These are phyloP conservation scores for Apophysomyces trapeziformis DNA, from an alignment of 371 early-diverging fungal genomes.

Conservation along the genomic window DNA sequence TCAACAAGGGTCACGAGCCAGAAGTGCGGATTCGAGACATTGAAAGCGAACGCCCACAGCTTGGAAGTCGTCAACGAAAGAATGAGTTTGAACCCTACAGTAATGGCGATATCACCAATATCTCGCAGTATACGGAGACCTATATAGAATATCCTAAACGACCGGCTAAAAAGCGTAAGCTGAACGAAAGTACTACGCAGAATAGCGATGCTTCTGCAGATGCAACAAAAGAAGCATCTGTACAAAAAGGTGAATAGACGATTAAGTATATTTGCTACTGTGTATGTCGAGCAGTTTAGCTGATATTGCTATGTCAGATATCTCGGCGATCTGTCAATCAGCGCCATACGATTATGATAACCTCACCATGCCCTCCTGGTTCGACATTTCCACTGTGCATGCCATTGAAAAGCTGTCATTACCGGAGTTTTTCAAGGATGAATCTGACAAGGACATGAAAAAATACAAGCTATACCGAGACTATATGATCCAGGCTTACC, in stretches of 20 bases:
- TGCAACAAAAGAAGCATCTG: neutral
- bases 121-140: slow-evolving; percentile 50
- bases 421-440: slow-evolving; percentile 92
- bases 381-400: slow-evolving; percentile 73
- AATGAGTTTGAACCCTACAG: slow-evolving; percentile 71
- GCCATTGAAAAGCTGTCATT: slow-evolving; percentile 86
- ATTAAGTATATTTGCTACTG: neutral
- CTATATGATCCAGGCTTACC: slow-evolving; percentile 94
- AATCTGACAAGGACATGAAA: slow-evolving; percentile 80
- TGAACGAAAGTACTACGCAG: slow-evolving; percentile 18
- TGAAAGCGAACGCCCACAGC: slow-evolving; percentile 46
- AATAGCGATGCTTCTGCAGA: slow-evolving; percentile 1
- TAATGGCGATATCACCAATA: slow-evolving; percentile 70
- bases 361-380: slow-evolving; percentile 69
- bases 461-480: slow-evolving; percentile 91
- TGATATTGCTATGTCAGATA: slow-evolving; percentile 3
- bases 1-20: slow-evolving; percentile 39
- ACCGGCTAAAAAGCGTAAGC: slow-evolving; percentile 9
- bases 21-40: slow-evolving; percentile 41
- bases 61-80: slow-evolving; percentile 58
- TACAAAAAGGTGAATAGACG: neutral
- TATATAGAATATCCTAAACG: slow-evolving; percentile 38
- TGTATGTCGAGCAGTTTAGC: neutral
- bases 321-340: slow-evolving; percentile 19
- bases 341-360: slow-evolving; percentile 29